These are phyloP conservation scores for Paramecium bursaria DNA, from an alignment of 73 alveolate genomes.

Conservation along the genomic window DNA sequence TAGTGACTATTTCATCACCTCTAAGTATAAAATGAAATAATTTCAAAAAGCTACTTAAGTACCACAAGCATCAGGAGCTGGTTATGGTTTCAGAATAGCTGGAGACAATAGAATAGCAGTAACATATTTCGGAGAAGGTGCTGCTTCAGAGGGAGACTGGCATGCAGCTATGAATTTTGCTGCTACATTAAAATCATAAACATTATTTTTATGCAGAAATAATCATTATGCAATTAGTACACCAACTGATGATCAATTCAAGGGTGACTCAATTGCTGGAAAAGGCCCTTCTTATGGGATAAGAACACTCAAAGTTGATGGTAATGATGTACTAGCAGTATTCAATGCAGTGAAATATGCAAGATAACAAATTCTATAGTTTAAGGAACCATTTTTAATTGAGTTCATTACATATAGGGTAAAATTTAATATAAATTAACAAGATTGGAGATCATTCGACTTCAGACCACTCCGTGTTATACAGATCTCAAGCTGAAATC, in stretches of 20 bases:
- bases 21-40: constrained; percentile 75
- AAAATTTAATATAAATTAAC: neutral
- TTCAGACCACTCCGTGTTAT: constrained; percentile 85
- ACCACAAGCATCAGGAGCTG: constrained; percentile 97
- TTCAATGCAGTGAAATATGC: constrained; percentile 87
- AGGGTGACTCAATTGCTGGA: constrained; percentile 95
- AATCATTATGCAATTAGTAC: constrained; percentile 71
- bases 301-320: constrained; percentile 93
- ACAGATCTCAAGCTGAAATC: constrained; percentile 83
- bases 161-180: constrained; percentile 97
- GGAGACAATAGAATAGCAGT: constrained; percentile 89
- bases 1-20: constrained; percentile 93
- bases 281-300: constrained; percentile 93
- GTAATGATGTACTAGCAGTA: constrained; percentile 95
- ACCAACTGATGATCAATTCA: constrained; percentile 85
- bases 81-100: constrained; percentile 90
- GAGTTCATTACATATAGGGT: constrained; percentile 94
- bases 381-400: constrained; percentile 86
- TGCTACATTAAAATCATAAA: constrained; percentile 86
- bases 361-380: constrained; percentile 80
- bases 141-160: constrained; percentile 97
- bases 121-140: constrained; percentile 96
- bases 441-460: constrained; percentile 95
- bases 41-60: constrained; percentile 72
- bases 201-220: constrained; percentile 92